Percentiles rank a stretch among this genome's conserved stretches.
These are phyloP conservation scores for Dioscorea zingiberensis DNA, from an alignment of 106 monocot genomes.

Conservation along the genomic window DNA sequence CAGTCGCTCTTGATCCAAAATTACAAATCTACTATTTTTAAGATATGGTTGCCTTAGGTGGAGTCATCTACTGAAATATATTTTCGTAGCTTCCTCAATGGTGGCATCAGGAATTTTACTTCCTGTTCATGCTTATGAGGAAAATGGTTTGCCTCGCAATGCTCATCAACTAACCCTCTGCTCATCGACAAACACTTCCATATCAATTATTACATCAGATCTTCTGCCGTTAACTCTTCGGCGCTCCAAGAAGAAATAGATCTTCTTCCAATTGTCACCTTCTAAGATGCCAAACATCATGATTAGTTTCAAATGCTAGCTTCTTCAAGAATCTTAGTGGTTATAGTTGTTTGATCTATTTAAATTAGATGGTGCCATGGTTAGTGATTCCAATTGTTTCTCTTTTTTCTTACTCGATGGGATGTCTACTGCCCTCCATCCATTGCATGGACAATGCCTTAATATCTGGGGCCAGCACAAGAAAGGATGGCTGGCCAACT, in stretches of 20 bases:
- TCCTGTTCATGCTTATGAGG: not conserved
- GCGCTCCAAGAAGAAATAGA: not conserved
- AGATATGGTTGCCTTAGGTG: too few relatives aligned
- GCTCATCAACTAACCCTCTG: too few relatives aligned
- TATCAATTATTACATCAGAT: not conserved
- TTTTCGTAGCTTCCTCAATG: too few relatives aligned
- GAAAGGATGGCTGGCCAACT: not conserved
- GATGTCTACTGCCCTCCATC: not conserved
- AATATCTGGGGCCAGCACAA: not conserved
- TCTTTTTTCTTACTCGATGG: not conserved
- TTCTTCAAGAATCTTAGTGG: not conserved
- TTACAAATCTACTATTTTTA: too few relatives aligned
- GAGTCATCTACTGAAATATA: too few relatives aligned
- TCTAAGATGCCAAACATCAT: not conserved
- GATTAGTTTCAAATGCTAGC: not conserved
- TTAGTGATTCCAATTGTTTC: not conserved
- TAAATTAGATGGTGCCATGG: not conserved
- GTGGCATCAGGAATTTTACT: not conserved
- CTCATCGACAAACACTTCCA: too few relatives aligned
- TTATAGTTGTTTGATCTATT: not conserved
- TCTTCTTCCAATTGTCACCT: not conserved
- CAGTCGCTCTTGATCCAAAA: not conserved
- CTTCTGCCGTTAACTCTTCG: not conserved
- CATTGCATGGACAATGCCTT: not conserved
- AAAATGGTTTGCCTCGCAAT: not conserved